Base-by-base conservation (phyloP, 441 rosid genomes). In the Oxalis stricta region DNA sequence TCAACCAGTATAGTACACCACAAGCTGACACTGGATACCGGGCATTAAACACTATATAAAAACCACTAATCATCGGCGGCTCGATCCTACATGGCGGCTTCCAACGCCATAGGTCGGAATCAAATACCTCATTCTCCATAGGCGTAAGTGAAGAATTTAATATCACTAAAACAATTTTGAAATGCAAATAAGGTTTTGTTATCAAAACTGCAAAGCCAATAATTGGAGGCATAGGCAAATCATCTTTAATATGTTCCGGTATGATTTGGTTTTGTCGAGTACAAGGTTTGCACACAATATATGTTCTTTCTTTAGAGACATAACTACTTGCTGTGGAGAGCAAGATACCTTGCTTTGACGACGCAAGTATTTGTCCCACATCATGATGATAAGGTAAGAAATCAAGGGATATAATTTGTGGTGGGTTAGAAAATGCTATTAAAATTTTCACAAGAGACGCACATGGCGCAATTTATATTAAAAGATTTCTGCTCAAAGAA, bases 221-320 rank as follows among this genome's bases (percentile, higher is more conserved):
- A 2, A 4, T 15, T 11, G 4, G 0, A 5, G 43, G 40, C 10
- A 4, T 0, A 5, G 43, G 40, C 10, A 10, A 12, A 23, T 19
- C 44, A 0, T 41, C 19, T 5, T 41, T 50, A 19, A 33, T 55
- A 0, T 61, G 54, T 18, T 52, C 51, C n/a, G 58, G 67, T 14
- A 62, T 46, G 3, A 0, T 7, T 7, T 18, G 30, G 50, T 55
- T 56, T 38, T 56, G 43, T 5, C 31, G 35, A 6, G 59, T 62
- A 10, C 15, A 13, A 6, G 58, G 67, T 18, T 61, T 61, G 30
- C 61, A 49, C 1, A 55, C 53, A 40, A 38, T 49, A 38, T 43
- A 61, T 2, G 7, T 5, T 1, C 44, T 45, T 7, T 30, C 11
- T 1, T n/a, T 29, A 0, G 15, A 17, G 7, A 5, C 17, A 11